phyloP scores from a whole-genome alignment of 371 early-diverging fungal species.

The Zopfochytrium polystomum region DNA sequence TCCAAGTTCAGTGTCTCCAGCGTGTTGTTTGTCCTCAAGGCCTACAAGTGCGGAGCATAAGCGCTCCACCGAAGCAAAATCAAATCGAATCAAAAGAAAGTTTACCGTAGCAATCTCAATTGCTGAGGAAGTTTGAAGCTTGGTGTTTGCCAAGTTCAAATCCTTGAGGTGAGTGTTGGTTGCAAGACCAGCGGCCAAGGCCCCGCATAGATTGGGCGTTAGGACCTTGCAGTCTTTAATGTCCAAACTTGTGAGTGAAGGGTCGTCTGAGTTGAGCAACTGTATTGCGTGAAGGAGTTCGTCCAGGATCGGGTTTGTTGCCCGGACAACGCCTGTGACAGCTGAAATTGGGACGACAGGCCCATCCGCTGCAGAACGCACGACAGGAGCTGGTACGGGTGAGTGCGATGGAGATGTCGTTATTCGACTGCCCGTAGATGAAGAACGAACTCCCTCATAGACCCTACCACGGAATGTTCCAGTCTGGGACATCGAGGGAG shows the following conservation, averaged over 20 bases:
- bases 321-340: slow-evolving; percentile 32
- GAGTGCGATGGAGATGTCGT: too few species aligned
- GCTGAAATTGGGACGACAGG: slow-evolving; percentile 24
- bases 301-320: slow-evolving; percentile 40
- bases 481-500: too few species aligned
- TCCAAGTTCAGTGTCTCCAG: slow-evolving; percentile 38
- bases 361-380: slow-evolving; percentile 26
- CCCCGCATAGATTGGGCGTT: slow-evolving; percentile 22
- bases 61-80: too few species aligned
- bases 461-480: too few species aligned
- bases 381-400: background rate
- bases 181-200: slow-evolving; percentile 33
- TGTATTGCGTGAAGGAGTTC: slow-evolving; percentile 39
- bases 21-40: slow-evolving; percentile 30
- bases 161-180: slow-evolving; percentile 36
- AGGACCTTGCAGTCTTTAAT: slow-evolving; percentile 41
- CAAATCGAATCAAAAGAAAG: too few species aligned
- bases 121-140: slow-evolving; percentile 27
- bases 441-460: too few species aligned
- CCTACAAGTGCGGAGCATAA: too few species aligned
- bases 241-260: slow-evolving; percentile 31
- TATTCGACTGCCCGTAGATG: too few species aligned
- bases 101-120: slow-evolving; percentile 35
- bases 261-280: slow-evolving; percentile 35
- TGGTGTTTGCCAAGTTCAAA: slow-evolving; percentile 25